A percentile compares a stretch with the other conserved stretches of the same genome.
Conservation (phyloP, 2,329 filamentous ascomycete species). For the Calonectria pteridis region DNA sequence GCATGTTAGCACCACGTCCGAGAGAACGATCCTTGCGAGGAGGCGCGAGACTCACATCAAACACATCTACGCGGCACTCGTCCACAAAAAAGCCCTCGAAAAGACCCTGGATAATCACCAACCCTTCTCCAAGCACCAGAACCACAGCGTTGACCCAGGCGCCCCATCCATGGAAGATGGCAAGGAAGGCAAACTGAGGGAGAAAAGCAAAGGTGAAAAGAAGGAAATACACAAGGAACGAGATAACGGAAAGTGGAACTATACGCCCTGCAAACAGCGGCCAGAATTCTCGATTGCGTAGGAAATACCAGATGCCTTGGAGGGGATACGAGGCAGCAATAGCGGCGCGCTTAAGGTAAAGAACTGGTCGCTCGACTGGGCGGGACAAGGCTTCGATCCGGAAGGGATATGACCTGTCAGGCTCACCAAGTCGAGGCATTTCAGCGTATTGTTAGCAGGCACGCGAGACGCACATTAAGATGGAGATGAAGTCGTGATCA, state of each 20-base stretch:
- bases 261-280: constrained; percentile 84
- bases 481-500: background rate
- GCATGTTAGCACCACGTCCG: constrained; percentile 18
- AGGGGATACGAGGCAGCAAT: constrained; percentile 68
- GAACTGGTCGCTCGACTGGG: constrained; percentile 51
- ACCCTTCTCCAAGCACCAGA: constrained; percentile 85
- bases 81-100: constrained; percentile 88
- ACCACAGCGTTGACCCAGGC: constrained; percentile 94
- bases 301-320: constrained; percentile 86
- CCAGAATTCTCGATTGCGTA: constrained; percentile 81
- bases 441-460: background rate
- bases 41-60: constrained; percentile 72
- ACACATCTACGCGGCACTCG: constrained; percentile 82
- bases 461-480: background rate
- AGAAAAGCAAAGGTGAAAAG: constrained; percentile 91
- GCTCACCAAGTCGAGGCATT: constrained; percentile 35
- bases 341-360: constrained; percentile 59
- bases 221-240: constrained; percentile 83
- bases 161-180: constrained; percentile 86
- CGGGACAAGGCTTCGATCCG: constrained; percentile 34
- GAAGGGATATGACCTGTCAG: constrained; percentile 25
- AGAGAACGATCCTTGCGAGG: no score
- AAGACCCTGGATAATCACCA: constrained; percentile 76
- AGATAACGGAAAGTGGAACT: constrained; percentile 84
- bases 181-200: constrained; percentile 89